Evolutionary conservation across 495 filamentous ascomycete genomes (phyloP).

Genomic region (Penicillium maclennaniae): DNA sequence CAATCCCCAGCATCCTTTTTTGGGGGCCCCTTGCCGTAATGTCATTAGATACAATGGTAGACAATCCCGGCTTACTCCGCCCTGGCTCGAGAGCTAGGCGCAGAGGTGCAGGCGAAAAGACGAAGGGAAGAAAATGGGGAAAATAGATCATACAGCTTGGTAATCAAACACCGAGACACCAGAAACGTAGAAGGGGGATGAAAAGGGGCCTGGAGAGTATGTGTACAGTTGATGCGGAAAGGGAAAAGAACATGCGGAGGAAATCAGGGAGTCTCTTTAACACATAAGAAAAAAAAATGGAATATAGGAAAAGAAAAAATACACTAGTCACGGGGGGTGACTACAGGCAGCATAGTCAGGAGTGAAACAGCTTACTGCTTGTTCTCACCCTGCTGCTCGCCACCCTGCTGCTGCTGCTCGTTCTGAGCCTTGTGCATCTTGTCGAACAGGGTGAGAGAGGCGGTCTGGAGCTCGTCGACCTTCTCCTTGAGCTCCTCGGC

Average conservation of each 20-base stretch:
- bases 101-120: slow-evolving; percentile 36
- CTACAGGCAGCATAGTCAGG: not conserved
- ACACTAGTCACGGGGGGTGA: slow-evolving; percentile 19
- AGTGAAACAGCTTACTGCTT: slow-evolving; percentile 57
- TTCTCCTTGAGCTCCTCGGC: slow-evolving; percentile 94
- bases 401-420: slow-evolving; percentile 58
- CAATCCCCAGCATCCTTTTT: slow-evolving; percentile 39
- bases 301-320: slow-evolving; percentile 27
- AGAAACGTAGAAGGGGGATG: slow-evolving; percentile 22
- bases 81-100: not conserved
- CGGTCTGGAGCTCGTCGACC: slow-evolving; percentile 94
- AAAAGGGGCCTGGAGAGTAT: slow-evolving; percentile 31
- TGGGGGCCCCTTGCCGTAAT: slow-evolving; percentile 42
- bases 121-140: slow-evolving; percentile 18
- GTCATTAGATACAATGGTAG: slow-evolving; percentile 47
- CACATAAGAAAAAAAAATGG: slow-evolving; percentile 18
- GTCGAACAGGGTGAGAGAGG: slow-evolving; percentile 94
- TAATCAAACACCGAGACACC: slow-evolving; percentile 42
- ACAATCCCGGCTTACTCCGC: slow-evolving; percentile 31
- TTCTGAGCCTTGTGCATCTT: slow-evolving; percentile 97
- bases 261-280: slow-evolving; percentile 28
- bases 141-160: slow-evolving; percentile 29
- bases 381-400: slow-evolving; percentile 73
- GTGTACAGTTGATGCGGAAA: slow-evolving; percentile 43
- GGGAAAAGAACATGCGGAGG: slow-evolving; percentile 23